A percentile compares a stretch with the other conserved stretches of the same genome.
These are phyloP conservation scores for Diospyros kaki DNA, from an alignment of 148 eudicot species.

Conservation along the genomic window DNA sequence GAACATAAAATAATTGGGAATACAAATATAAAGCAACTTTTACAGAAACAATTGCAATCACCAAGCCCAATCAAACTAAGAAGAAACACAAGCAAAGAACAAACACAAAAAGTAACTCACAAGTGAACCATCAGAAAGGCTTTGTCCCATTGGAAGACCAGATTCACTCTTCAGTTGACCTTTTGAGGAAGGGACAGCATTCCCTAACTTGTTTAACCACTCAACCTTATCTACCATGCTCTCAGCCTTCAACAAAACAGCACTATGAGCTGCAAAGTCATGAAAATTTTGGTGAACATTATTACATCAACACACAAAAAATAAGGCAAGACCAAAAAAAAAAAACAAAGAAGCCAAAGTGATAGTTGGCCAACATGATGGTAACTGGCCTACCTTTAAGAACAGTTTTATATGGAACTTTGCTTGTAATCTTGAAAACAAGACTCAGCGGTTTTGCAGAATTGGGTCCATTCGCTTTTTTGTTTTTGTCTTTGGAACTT, in stretches of 20 bases:
- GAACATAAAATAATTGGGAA: background rate
- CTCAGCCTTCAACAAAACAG: constrained; percentile 91
- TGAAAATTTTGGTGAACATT: constrained; percentile 10
- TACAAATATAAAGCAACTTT: background rate
- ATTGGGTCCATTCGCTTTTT: constrained; percentile 87
- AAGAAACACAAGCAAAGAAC: background rate
- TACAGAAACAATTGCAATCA: background rate
- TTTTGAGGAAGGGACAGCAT: constrained; percentile 51
- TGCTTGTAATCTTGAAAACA: constrained; percentile 72
- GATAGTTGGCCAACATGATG: background rate
- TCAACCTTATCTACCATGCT: constrained; percentile 77
- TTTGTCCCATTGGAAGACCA: constrained; percentile 68
- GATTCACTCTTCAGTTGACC: constrained; percentile 62
- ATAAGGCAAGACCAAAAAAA: background rate
- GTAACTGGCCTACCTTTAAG: constrained; percentile 55
- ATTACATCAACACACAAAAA: background rate
- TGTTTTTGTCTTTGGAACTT: constrained; percentile 91
- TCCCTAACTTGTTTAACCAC: constrained; percentile 81
- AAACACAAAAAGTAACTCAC: constrained; percentile 38
- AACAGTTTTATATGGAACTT: constrained; percentile 94
- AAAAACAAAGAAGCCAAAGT: background rate
- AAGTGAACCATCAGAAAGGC: constrained; percentile 93
- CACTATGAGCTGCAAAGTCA: constrained; percentile 76
- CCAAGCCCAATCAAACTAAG: background rate
- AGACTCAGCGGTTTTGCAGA: constrained; percentile 58